A percentile compares a stretch with the other conserved stretches of the same genome.
Evolutionary conservation across 257 asterid species (phyloP).

Genomic region (Forsythia viridissima): DNA sequence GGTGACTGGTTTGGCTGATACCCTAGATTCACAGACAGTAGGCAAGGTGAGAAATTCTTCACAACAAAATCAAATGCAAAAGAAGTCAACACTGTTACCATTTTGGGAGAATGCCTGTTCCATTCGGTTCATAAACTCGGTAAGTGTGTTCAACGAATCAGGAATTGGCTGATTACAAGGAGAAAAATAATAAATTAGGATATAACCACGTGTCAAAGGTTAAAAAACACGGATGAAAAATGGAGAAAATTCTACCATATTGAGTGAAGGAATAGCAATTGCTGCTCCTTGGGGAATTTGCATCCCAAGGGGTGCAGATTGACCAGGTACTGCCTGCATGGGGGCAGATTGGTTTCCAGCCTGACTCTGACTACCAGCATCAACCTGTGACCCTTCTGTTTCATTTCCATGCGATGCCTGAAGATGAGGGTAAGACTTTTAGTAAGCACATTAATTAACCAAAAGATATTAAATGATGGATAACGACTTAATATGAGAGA

Average conservation of each 20-base stretch:
- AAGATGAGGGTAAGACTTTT: background rate
- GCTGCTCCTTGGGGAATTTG: constrained; percentile 75
- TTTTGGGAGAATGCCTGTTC: constrained; percentile 62
- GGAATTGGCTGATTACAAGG: constrained; percentile 71
- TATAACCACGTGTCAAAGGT: constrained; percentile 3
- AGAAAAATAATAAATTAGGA: constrained; percentile 24
- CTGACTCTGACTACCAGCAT: constrained; percentile 53
- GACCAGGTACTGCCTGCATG: constrained; percentile 57
- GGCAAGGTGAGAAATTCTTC: constrained; percentile 15
- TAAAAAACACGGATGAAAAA: constrained; percentile 1
- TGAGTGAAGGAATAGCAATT: constrained; percentile 64
- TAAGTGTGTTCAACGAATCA: constrained; percentile 83
- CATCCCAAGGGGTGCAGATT: constrained; percentile 47
- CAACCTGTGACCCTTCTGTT: constrained; percentile 50
- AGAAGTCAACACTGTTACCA: constrained; percentile 43
- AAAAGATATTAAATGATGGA: background rate
- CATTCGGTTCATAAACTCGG: constrained; percentile 79
- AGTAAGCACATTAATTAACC: background rate
- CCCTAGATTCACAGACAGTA: constrained; percentile 34
- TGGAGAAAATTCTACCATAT: constrained; percentile 48
- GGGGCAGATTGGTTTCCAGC: constrained; percentile 56
- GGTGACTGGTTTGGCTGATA: constrained; percentile 55
- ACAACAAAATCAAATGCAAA: constrained; percentile 14
- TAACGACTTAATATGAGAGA: background rate
- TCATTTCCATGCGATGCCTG: constrained; percentile 61